phyloP scores from a whole-genome alignment of 1,284 basidiomycete genomes.

The Apiotrichum akiyoshidainum region DNA sequence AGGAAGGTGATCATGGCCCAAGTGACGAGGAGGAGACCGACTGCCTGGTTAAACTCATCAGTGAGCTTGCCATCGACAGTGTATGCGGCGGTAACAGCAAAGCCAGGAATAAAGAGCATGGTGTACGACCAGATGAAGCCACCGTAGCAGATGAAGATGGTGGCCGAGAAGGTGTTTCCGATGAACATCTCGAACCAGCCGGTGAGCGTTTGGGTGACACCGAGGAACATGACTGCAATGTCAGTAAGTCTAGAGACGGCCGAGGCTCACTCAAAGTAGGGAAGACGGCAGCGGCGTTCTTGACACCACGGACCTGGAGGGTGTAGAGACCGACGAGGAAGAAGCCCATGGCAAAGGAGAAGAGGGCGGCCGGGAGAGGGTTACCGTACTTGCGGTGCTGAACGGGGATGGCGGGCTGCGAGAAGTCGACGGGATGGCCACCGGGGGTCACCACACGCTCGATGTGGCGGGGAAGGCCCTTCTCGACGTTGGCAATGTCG shows the following conservation, averaged over 20 bases:
- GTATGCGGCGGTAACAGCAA: constrained; percentile 14
- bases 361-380: constrained; percentile 22
- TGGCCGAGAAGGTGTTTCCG: constrained; percentile 24
- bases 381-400: constrained; percentile 26
- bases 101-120: constrained; percentile 12
- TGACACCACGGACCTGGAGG: constrained; percentile 16
- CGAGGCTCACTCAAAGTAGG: constrained; percentile 12
- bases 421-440: constrained; percentile 27
- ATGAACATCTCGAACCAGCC: constrained; percentile 28
- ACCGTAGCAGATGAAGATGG: constrained; percentile 20
- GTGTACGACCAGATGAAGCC: constrained; percentile 20
- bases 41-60: constrained; percentile 16
- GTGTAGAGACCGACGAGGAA: constrained; percentile 18
- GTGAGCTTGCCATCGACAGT: constrained; percentile 18
- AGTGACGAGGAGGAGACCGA: constrained; percentile 16
- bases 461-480: constrained; percentile 17
- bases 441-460: constrained; percentile 21
- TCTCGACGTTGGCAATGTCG: constrained; percentile 13
- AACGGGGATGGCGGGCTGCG: constrained; percentile 24
- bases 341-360: constrained; percentile 14
- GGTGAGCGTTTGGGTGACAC: constrained; percentile 20
- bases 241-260: not conserved
- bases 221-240: constrained; percentile 17
- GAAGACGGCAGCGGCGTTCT: constrained; percentile 8
- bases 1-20: constrained; percentile 19